Evolutionary conservation across 2,329 filamentous ascomycete species (phyloP).

Genomic region (Sclerotinia sclerotiorum): DNA sequence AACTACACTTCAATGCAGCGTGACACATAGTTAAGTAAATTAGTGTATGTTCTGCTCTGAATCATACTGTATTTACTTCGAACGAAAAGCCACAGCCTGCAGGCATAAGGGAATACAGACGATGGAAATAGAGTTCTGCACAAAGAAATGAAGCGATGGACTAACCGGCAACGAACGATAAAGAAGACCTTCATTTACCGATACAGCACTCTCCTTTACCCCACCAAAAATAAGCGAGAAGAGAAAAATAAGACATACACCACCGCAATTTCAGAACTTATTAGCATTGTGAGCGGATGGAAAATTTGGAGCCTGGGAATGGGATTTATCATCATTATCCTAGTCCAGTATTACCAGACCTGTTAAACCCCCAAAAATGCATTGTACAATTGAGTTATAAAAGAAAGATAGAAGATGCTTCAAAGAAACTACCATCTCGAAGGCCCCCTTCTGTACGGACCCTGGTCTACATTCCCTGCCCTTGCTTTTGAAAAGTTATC

Average conservation of each 20-base stretch:
- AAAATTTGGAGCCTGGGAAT: neutral
- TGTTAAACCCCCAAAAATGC: neutral
- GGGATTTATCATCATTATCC: conserved; percentile 1
- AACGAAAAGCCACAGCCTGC: neutral
- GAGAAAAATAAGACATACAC: neutral
- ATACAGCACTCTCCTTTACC: conserved; percentile 1
- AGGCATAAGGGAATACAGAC: neutral
- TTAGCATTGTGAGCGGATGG: neutral
- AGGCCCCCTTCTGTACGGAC: conserved; percentile 34
- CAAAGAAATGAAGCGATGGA: neutral
- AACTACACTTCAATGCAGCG: neutral
- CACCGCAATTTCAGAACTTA: neutral
- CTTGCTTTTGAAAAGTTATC: conserved; percentile 26
- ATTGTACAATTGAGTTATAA: conserved; percentile 4
- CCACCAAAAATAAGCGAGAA: conserved; percentile 9
- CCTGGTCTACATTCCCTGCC: conserved; percentile 28
- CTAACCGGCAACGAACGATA: neutral
- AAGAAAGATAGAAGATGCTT: neutral
- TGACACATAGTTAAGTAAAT: neutral
- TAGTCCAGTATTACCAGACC: neutral
- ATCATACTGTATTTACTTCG: neutral
- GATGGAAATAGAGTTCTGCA: neutral
- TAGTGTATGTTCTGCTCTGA: neutral
- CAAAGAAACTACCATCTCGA: conserved; percentile 33
- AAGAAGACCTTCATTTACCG: neutral